These are phyloP conservation scores for Akanthomyces muscarius DNA, from an alignment of 2,329 filamentous ascomycete genomes.

Conservation along the genomic window DNA sequence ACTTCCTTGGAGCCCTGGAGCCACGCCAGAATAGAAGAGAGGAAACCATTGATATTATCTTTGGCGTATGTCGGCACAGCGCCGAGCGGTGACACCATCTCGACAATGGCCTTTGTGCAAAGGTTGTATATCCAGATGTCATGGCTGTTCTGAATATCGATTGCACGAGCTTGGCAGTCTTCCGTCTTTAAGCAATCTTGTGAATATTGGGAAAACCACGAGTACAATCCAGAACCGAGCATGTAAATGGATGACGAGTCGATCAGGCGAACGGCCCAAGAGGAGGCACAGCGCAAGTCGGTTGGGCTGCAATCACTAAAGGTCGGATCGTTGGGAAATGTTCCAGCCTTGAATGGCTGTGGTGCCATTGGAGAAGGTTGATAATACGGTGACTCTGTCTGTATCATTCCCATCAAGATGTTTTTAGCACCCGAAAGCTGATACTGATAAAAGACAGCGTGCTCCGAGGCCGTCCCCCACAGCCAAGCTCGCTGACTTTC, in stretches of 20 bases:
- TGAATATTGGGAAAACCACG: constrained; percentile 57
- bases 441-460: constrained; percentile 11
- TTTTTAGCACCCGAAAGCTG: too few species aligned
- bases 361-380: too few species aligned
- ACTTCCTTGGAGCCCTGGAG: neutral
- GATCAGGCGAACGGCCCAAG: constrained; percentile 59
- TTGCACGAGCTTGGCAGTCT: constrained; percentile 38
- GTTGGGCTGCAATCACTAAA: too few species aligned
- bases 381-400: too few species aligned
- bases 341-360: too few species aligned
- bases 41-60: constrained; percentile 57
- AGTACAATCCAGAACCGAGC: constrained; percentile 59
- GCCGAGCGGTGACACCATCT: neutral
- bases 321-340: too few species aligned
- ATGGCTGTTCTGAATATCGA: constrained; percentile 20
- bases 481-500: constrained; percentile 9
- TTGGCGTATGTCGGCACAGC: constrained; percentile 42
- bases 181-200: constrained; percentile 36
- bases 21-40: constrained; percentile 37
- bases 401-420: too few species aligned
- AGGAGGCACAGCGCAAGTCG: constrained; percentile 39
- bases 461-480: constrained; percentile 3
- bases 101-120: neutral
- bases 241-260: constrained; percentile 47
- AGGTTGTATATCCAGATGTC: constrained; percentile 7